Evolutionary conservation across 2,329 filamentous ascomycete genomes (phyloP).

Genomic region (Pseudogymnoascus sp.): DNA sequence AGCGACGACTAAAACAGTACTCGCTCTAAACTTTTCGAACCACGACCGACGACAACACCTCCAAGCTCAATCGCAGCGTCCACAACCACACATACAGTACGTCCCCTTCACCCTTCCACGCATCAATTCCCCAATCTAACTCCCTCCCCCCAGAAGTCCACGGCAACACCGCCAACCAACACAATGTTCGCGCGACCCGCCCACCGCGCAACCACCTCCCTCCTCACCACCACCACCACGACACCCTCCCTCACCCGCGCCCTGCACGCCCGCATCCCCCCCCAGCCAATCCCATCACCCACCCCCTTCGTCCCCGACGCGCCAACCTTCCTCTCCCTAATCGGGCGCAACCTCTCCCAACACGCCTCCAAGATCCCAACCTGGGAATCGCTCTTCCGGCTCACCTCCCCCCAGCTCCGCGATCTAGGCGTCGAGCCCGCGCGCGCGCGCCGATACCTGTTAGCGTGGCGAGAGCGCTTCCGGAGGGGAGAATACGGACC

Average conservation of each 20-base stretch:
- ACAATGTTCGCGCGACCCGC: slow-evolving; percentile 25
- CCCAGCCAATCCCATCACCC: slow-evolving; percentile 51
- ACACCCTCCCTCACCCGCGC: slow-evolving; percentile 28
- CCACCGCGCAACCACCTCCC: slow-evolving; percentile 26
- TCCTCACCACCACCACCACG: slow-evolving; percentile 26
- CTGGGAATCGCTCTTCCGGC: slow-evolving; percentile 84
- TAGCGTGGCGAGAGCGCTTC: slow-evolving; percentile 83
- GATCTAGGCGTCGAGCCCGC: slow-evolving; percentile 82
- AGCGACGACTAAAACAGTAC: no score
- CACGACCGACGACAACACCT: neutral
- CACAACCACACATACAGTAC: neutral
- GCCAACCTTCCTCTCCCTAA: slow-evolving; percentile 77
- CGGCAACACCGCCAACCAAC: neutral
- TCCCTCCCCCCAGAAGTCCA: neutral
- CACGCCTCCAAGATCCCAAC: slow-evolving; percentile 81
- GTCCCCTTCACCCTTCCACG: neutral
- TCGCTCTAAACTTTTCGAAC: neutral
- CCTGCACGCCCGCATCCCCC: slow-evolving; percentile 33
- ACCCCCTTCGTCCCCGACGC: slow-evolving; percentile 84
- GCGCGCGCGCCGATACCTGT: slow-evolving; percentile 71
- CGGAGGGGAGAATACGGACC: slow-evolving; percentile 68
- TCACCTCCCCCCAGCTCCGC: slow-evolving; percentile 68
- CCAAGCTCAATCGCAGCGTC: neutral
- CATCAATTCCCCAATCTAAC: neutral
- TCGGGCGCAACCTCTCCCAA: slow-evolving; percentile 76